These are phyloP conservation scores for Herpetospermum pedunculosum DNA, from an alignment of 306 rosid genomes.

Conservation along the genomic window DNA sequence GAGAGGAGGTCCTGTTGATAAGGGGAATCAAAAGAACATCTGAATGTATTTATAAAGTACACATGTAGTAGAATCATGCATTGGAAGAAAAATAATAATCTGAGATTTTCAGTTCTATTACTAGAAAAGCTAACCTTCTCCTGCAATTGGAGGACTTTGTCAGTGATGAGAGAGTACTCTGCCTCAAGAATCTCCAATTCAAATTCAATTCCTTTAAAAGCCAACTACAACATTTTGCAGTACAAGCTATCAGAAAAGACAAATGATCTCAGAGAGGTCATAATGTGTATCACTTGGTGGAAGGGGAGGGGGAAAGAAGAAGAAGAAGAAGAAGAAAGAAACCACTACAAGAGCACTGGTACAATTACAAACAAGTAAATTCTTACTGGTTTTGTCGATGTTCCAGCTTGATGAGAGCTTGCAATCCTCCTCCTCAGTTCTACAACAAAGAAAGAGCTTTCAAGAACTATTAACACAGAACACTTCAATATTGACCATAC, in stretches of 20 bases:
- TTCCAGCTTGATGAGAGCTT: constrained; percentile 37
- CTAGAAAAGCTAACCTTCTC: constrained; percentile 41
- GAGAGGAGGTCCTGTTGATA: neutral
- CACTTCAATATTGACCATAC: neutral
- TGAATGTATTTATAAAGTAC: neutral
- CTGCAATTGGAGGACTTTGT: constrained; percentile 54
- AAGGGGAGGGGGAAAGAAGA: too few relatives aligned
- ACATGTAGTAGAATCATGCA: too few relatives aligned
- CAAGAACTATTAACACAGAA: constrained; percentile 5
- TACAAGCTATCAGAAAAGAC: constrained; percentile 4
- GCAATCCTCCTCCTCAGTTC: constrained; percentile 60
- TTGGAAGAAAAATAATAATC: neutral
- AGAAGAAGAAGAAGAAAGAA: neutral
- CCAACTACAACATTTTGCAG: constrained; percentile 35
- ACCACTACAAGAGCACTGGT: neutral
- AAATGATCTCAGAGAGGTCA: neutral
- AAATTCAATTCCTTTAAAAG: constrained; percentile 63
- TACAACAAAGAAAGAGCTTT: constrained; percentile 23
- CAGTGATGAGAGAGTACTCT: constrained; percentile 44
- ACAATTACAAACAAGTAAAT: constrained; percentile 16
- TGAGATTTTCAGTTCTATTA: neutral
- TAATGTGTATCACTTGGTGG: neutral
- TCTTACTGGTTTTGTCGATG: constrained; percentile 47
- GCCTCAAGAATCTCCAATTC: constrained; percentile 79
- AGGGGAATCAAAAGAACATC: neutral